Evolutionary conservation across 441 rosid species (phyloP).

Genomic region (Caryocar brasiliense): DNA sequence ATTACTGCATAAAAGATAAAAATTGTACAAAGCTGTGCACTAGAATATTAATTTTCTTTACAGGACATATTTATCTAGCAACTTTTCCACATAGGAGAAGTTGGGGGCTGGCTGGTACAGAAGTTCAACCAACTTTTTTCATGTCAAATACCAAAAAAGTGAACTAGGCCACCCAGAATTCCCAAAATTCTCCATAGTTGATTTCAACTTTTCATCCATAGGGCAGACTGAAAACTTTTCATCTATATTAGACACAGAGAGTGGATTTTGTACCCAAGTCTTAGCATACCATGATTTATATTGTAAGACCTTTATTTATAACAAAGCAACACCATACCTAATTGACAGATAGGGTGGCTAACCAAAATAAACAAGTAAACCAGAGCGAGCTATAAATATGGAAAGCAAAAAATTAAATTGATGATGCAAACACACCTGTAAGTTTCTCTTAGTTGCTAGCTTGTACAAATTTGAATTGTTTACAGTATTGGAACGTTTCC

Average conservation of each 20-base stretch:
- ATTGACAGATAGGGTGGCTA: no score
- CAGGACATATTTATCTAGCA: neutral
- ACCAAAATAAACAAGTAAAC: no score
- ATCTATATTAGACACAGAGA: neutral
- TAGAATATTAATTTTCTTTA: neutral
- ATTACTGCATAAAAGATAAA: no score
- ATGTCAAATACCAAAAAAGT: no score
- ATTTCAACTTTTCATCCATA: neutral
- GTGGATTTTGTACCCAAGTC: no score
- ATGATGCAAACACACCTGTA: constrained; percentile 50
- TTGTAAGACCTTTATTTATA: no score
- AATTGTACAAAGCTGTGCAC: neutral
- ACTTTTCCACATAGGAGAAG: neutral
- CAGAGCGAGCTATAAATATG: no score
- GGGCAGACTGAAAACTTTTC: neutral
- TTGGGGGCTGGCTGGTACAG: neutral
- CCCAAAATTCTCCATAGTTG: neutral
- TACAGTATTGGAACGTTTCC: constrained; percentile 75
- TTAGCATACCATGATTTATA: no score
- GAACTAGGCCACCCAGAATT: neutral
- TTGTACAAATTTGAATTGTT: constrained; percentile 69
- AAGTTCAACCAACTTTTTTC: no score
- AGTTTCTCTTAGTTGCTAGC: constrained; percentile 50
- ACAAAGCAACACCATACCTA: no score
- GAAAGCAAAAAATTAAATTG: no score